A percentile compares a stretch with the other conserved stretches of the same genome.
Evolutionary conservation across 2,329 filamentous ascomycete genomes (phyloP).

Genomic region (Eutypella sp.): DNA sequence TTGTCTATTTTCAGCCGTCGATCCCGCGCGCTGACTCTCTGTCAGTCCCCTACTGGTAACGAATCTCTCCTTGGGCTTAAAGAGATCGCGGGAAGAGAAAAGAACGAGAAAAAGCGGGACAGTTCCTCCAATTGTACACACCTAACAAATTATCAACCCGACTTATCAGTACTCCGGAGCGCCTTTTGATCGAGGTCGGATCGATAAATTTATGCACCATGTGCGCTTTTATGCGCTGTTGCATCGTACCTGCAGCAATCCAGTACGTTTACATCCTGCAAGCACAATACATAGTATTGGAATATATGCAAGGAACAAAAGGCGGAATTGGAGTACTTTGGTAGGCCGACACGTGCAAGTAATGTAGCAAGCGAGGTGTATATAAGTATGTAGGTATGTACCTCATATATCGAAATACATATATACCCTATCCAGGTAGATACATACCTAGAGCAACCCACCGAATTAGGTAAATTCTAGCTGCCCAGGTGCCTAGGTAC

Average conservation of each 20-base stretch:
- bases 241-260: slow-evolving; percentile 26
- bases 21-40: neutral
- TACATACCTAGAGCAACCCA: slow-evolving; percentile 7
- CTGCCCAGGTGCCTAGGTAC: no score
- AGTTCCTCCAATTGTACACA: no score
- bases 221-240: neutral
- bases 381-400: neutral
- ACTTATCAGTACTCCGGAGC: no score
- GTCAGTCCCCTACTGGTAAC: neutral
- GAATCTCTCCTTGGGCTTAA: no score
- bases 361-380: slow-evolving; percentile 7
- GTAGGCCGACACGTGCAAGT: slow-evolving; percentile 10
- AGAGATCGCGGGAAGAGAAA: no score
- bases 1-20: neutral
- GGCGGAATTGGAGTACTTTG: slow-evolving; percentile 11
- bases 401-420: slow-evolving; percentile 8
- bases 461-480: no score
- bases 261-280: slow-evolving; percentile 13
- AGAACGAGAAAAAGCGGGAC: no score
- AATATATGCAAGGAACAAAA: slow-evolving; percentile 26
- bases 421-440: slow-evolving; percentile 13
- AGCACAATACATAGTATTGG: slow-evolving; percentile 25
- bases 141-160: no score
- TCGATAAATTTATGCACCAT: neutral
- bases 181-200: no score